phyloP scores from a whole-genome alignment of 75 land plant species.

The Pinus albicaulis region DNA sequence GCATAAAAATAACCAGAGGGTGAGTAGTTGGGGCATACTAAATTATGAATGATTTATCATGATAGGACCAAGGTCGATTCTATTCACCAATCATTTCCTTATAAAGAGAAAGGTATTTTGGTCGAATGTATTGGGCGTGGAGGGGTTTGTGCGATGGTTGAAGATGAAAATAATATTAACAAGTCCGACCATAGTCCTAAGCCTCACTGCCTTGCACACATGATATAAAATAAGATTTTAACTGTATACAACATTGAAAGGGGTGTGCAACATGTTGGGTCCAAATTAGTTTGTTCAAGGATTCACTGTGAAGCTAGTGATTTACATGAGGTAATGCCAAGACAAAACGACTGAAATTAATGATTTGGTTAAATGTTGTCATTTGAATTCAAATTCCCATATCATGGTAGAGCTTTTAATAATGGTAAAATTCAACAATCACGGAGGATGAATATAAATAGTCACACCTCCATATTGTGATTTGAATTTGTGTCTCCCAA shows the following conservation, averaged over 20 bases:
- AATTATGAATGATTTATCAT: too few relatives aligned
- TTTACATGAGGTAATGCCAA: slow-evolving; percentile 73
- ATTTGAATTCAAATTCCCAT: slow-evolving; percentile 60
- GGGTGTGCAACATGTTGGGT: slow-evolving; percentile 3
- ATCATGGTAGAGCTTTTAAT: slow-evolving; percentile 40
- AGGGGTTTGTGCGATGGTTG: slow-evolving; percentile 16
- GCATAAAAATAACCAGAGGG: too few relatives aligned
- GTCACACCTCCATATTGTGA: too few relatives aligned
- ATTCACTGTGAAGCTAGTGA: slow-evolving; percentile 75
- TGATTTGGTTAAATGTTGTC: slow-evolving; percentile 28
- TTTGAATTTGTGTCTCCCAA: too few relatives aligned
- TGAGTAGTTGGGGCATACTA: too few relatives aligned
- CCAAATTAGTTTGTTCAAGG: slow-evolving; percentile 57
- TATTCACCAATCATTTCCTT: too few relatives aligned
- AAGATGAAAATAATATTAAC: background rate
- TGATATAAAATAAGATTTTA: slow-evolving; percentile 34
- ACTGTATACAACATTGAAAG: slow-evolving; percentile 12
- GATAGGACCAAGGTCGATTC: too few relatives aligned
- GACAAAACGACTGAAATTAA: slow-evolving; percentile 26
- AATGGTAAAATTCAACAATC: too few relatives aligned
- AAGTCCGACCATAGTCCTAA: too few relatives aligned
- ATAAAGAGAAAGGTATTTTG: too few relatives aligned
- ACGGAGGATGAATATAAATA: too few relatives aligned
- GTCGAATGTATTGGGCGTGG: background rate
- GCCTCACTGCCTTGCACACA: too few relatives aligned